These are phyloP conservation scores for Cystobasidium slooffiae DNA, from an alignment of 1,284 basidiomycete species.

Conservation along the genomic window DNA sequence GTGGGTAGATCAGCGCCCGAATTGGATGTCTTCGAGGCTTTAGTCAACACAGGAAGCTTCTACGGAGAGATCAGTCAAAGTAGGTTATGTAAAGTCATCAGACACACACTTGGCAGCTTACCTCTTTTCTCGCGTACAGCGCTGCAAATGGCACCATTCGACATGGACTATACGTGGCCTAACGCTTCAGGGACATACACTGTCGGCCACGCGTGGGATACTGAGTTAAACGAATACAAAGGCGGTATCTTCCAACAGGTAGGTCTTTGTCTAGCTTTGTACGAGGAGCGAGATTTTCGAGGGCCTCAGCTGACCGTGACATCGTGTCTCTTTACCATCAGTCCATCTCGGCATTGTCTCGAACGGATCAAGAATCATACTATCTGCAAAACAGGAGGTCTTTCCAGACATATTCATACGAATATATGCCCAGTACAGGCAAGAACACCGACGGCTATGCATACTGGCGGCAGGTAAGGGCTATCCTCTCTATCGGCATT, in stretches of 20 bases:
- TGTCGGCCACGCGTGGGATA: not conserved
- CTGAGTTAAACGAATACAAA: slow-evolving; percentile 25
- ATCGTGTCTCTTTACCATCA: not conserved
- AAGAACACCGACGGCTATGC: slow-evolving; percentile 32
- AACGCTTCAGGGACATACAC: slow-evolving; percentile 22
- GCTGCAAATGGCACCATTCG: slow-evolving; percentile 63
- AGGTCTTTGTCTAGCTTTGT: not conserved
- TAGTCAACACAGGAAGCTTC: slow-evolving; percentile 50
- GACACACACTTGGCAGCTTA: not conserved
- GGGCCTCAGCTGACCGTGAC: not conserved
- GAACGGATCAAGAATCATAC: slow-evolving; percentile 25
- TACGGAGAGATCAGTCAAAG: slow-evolving; percentile 48
- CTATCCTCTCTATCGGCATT: no score
- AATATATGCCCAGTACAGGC: slow-evolving; percentile 29
- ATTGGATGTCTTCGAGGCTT: slow-evolving; percentile 63
- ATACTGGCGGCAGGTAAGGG: slow-evolving; percentile 39
- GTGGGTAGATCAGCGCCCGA: slow-evolving; percentile 62
- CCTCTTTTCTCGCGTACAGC: slow-evolving; percentile 49
- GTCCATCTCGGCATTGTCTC: slow-evolving; percentile 31
- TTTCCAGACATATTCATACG: slow-evolving; percentile 31
- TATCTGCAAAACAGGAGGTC: slow-evolving; percentile 17
- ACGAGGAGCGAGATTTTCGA: not conserved
- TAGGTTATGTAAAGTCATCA: not conserved
- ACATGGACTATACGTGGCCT: slow-evolving; percentile 59
- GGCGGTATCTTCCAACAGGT: slow-evolving; percentile 37